These are phyloP conservation scores for Pichia sorboxylosa DNA, from an alignment of 1,139 yeast species.

Conservation along the genomic window DNA sequence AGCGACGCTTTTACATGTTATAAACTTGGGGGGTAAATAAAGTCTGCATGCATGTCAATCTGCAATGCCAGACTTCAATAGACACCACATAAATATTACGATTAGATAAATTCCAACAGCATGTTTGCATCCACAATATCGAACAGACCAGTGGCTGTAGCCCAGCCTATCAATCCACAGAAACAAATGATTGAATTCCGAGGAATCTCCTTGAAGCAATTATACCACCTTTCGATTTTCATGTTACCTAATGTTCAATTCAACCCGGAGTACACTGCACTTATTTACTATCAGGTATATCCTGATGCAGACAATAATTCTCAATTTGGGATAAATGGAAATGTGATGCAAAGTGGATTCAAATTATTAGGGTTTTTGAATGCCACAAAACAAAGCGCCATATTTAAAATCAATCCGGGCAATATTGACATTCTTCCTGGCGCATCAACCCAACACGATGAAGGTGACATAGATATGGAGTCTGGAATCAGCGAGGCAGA, in stretches of 20 bases:
- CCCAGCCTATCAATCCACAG: constrained; percentile 21
- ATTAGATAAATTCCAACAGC: no score
- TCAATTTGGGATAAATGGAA: neutral
- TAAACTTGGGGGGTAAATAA: no score
- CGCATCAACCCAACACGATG: constrained; percentile 12
- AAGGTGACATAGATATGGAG: constrained; percentile 27
- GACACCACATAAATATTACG: no score
- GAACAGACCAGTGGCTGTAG: constrained; percentile 22
- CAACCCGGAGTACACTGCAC: constrained; percentile 65
- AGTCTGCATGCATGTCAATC: no score
- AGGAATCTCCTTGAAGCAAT: constrained; percentile 17
- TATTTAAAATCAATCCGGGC: constrained; percentile 53
- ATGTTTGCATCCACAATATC: constrained; percentile 26
- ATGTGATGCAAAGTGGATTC: constrained; percentile 39
- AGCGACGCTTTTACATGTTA: no score
- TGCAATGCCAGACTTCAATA: no score
- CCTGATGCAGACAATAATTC: constrained; percentile 27
- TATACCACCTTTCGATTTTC: constrained; percentile 24
- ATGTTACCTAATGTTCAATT: constrained; percentile 33
- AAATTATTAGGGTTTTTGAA: constrained; percentile 69
- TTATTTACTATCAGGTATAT: constrained; percentile 69
- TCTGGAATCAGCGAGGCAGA: constrained; percentile 15
- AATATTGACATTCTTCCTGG: constrained; percentile 12
- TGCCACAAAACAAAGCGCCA: constrained; percentile 76
- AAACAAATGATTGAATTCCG: constrained; percentile 22